Base-by-base conservation (phyloP, 2,329 filamentous ascomycete species). In the Diaporthe sp. region DNA sequence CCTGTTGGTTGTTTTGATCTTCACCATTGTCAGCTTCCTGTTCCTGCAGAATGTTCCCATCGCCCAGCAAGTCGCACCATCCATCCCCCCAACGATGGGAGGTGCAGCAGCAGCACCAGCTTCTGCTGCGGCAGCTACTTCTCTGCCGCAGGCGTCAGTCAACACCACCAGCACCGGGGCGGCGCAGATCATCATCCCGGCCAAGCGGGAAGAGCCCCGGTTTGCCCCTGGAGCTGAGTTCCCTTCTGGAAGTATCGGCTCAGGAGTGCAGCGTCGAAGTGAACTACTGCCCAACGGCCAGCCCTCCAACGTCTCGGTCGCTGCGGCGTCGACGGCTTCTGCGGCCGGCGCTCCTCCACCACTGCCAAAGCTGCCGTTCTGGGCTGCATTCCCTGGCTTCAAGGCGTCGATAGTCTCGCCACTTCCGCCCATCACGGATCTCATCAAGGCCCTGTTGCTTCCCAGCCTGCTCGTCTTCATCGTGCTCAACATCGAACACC, bases 381-480 rank as follows among this genome's bases (percentile, higher is more conserved):
- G 72, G 72, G 42, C 72, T 31, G 55, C 46, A 3, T 74, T 74
- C 31, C 72, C 72, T 5, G 55, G 28, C 1, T 74, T 74, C 53
- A 60, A 42, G 15, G 49, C 72, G 4, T 17, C 53, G 8, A 71
- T 74, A 13, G 51, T 58, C 28, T 34, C 53, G 42, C 62, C 72
- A 10, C 72, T 70, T 8, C 44, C 72, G 28, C 72, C 72, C 2
- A 46, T 71, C 2, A 3, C 53, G 17, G 12, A 42, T 12, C 31
- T 74, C 42, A 53, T 58, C n/a, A 74, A 25, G 37, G 37, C 53
- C 8, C 53, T 74, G 7, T 34, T 74, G 17, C 53, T 74, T n/a
- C 72, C 72, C 31, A 74, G 72, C 42, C 58, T 74, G 34, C n/a
- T 74, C 42, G 34, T 74, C 22, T 74, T 74, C 42, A 61, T 74